A percentile compares a stretch with the other conserved stretches of the same genome.
These are phyloP conservation scores for Selaginella tamariscina DNA, from an alignment of 75 land plant genomes.

Conservation along the genomic window DNA sequence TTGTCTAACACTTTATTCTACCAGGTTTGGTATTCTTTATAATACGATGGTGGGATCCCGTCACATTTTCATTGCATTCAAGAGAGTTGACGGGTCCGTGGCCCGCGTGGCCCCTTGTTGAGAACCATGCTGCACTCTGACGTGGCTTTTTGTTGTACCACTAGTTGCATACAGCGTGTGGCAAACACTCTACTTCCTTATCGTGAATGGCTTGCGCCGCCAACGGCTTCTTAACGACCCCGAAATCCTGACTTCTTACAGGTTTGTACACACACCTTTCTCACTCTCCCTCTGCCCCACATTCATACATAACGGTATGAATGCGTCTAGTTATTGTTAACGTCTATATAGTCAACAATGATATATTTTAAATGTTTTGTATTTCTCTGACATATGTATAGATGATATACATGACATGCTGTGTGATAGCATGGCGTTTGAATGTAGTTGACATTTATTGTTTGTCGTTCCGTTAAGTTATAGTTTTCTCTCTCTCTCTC, in stretches of 20 bases:
- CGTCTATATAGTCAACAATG: too few species aligned
- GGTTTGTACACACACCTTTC: too few species aligned
- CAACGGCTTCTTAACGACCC: conserved; percentile 4
- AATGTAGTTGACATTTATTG: too few species aligned
- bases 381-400: too few species aligned
- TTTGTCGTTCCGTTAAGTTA: too few species aligned
- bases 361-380: too few species aligned
- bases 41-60: conserved; percentile 89
- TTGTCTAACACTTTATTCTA: background rate
- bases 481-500: too few species aligned
- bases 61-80: conserved; percentile 41
- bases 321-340: too few species aligned
- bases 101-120: background rate
- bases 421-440: too few species aligned
- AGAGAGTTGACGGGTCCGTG: background rate
- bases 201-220: background rate
- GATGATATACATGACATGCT: too few species aligned
- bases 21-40: conserved; percentile 87
- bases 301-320: too few species aligned
- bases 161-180: conserved; percentile 1
- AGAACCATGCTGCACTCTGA: background rate
- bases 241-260: conserved; percentile 5
- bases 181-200: conserved; percentile 5
- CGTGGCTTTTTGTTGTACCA: conserved; percentile 4
- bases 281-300: too few species aligned